Evolutionary conservation across 2,329 filamentous ascomycete genomes (phyloP), one percentile per base, ranked within the genome.

Genomic region (Sporothrix phasma): DNA sequence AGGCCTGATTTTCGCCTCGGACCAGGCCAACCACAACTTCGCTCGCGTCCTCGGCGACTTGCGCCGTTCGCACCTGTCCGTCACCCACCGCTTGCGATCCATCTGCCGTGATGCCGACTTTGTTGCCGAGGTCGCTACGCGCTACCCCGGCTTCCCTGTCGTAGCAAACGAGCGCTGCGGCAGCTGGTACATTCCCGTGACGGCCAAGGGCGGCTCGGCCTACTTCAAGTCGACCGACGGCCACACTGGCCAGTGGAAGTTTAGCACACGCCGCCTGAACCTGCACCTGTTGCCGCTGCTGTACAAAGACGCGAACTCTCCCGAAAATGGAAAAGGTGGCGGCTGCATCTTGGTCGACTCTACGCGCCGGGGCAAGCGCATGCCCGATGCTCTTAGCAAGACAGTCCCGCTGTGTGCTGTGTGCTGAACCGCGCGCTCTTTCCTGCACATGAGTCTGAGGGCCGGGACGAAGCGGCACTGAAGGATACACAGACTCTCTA

Each of bases 201-300:
- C 17, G 8, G 29, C 46, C 37, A 62, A 62, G 75, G 76, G 73
- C 1, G 89, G 84, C 37, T 92, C 89, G 68, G 90, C 88, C 37
- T 99, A 97, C 76, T 99, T 97, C 77, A 99, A 99, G 80, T 96
- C 90, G 76, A 99, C 94, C 1, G 94, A 99, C 76, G 94, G 94
- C 0, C 94, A 99, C 74, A 86, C 87, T 61, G 87, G 90, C 8
- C 87, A 95, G 71, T 99, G 94, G 94, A 84, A 87, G 66, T 96
- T 97, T 72, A 96, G 90, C 75, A 83, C 88, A 24, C 79, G 94
- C 67, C 81, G 94, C 68, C 76, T 97, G 71, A 99, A 99, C 73
- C 73, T 96, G 70, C 89, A 96, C 68, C 73, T 97, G 17, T 74
- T 97, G 59, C 81, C 86, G 39, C 71, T 92, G 46, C 81, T 93